Base-by-base conservation (phyloP, 2,329 filamentous ascomycete genomes). In the Ophiobolus disseminans region DNA sequence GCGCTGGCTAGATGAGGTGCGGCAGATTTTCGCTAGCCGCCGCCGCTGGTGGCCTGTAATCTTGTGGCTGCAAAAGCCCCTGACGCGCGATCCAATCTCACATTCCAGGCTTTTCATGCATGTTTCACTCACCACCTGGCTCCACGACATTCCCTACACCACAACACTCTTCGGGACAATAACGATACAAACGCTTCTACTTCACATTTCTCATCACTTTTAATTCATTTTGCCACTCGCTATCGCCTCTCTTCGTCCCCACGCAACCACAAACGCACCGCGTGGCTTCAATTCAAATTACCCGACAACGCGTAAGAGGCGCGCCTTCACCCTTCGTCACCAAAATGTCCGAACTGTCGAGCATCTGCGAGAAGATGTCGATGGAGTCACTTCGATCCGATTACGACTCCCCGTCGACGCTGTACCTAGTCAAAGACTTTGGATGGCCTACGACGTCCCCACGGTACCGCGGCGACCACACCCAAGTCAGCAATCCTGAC, bases 401-500 rank as follows among this genome's bases (percentile, higher is more conserved):
- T 13, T 14, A 34, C 26, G 44, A 48, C 14, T 39, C 46, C 20
- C 50, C 40, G 4, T 48, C 50, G n/a, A 42, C 40, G 7, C 41
- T 40, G 25, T 50, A 51, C 11, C 49, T 59, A 4, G 57, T 65
- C 14, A 48, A 61, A 40, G 62, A 65, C 37, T 65, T 63, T 25
- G 62, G 60, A 16, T 65, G 62, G 50, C 55, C 58, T 4, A 52
- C 45, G 13, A 49, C 56, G 9, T 63, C 58, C 40, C 54, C 62
- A 23, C 53, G 62, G 23, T 63, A 65, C 32, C 57, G 46, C 31
- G 62, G 62, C 37, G 62, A 65, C 48, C 62, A 65, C 47, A 61
- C 57, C 7, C 62, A 53, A n/a, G 57, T 56, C 37, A 65, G 60
- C 51, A 65, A 65, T 13, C 62, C 62, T 1, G 62, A 63, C 19